phyloP scores from a whole-genome alignment of 164 flowering plant species.

The Magnolia kwangsiensis region DNA sequence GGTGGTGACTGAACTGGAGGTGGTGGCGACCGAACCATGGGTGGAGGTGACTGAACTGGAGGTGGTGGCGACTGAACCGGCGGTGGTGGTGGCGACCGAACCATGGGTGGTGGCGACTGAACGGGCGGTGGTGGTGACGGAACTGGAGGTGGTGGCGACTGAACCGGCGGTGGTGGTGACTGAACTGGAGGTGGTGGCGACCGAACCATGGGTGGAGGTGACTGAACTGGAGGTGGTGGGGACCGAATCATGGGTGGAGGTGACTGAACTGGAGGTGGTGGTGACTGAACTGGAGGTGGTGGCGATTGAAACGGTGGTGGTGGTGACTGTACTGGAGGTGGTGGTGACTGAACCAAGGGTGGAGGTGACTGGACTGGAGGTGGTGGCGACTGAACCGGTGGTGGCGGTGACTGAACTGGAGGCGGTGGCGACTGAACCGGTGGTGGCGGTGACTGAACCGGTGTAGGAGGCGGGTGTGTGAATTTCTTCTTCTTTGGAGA shows the following conservation, averaged over 20 bases:
- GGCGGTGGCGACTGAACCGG: slow-evolving; percentile 3
- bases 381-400: not conserved
- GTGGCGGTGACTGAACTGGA: slow-evolving; percentile 4
- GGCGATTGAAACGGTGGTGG: too few species aligned
- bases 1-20: slow-evolving; percentile 2
- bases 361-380: too few species aligned
- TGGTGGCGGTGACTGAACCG: not conserved
- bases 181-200: too few species aligned
- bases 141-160: not conserved
- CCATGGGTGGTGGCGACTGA: slow-evolving; percentile 5
- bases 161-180: too few species aligned
- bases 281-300: too few species aligned
- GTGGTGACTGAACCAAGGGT: too few species aligned
- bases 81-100: slow-evolving; percentile 9
- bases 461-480: slow-evolving; percentile 6
- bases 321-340: too few species aligned
- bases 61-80: not conserved
- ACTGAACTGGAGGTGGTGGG: too few species aligned
- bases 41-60: slow-evolving; percentile 3
- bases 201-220: too few species aligned
- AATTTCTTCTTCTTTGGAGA: not conserved
- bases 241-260: too few species aligned
- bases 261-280: too few species aligned
- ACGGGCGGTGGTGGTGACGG: not conserved
- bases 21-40: not conserved